phyloP scores from a whole-genome alignment of 306 rosid genomes.

The Ormosia emarginata region DNA sequence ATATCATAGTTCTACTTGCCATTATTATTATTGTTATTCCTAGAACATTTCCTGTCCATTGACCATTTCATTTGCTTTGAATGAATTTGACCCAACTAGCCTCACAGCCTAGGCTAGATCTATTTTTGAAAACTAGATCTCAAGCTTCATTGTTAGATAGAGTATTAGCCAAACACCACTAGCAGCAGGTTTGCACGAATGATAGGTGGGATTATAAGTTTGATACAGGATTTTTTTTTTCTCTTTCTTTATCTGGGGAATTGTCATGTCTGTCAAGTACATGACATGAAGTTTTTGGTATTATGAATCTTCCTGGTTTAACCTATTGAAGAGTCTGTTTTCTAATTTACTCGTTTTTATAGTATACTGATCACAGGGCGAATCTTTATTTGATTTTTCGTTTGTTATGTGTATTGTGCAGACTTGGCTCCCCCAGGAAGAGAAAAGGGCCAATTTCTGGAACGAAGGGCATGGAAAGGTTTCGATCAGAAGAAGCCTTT shows the following conservation, averaged over 20 bases:
- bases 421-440: conserved; percentile 90
- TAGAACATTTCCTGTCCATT: neutral
- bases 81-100: neutral
- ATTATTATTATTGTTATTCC: neutral
- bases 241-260: neutral
- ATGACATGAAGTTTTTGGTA: neutral
- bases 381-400: neutral
- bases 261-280: neutral
- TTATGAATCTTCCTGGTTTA: neutral
- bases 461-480: conserved; percentile 74
- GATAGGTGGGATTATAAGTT: neutral
- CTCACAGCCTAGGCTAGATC: neutral
- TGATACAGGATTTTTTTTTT: neutral
- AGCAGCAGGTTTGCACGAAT: neutral
- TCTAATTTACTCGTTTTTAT: neutral
- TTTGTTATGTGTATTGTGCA: conserved; percentile 29
- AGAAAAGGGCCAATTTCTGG: conserved; percentile 95
- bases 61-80: neutral
- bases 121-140: neutral
- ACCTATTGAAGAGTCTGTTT: neutral
- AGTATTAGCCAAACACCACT: neutral
- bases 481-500: conserved; percentile 89
- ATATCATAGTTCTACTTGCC: neutral
- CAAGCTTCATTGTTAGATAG: neutral
- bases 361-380: neutral